These are phyloP conservation scores for Cladophialophora carrionii DNA, from an alignment of 2,329 filamentous ascomycete species.

Conservation along the genomic window DNA sequence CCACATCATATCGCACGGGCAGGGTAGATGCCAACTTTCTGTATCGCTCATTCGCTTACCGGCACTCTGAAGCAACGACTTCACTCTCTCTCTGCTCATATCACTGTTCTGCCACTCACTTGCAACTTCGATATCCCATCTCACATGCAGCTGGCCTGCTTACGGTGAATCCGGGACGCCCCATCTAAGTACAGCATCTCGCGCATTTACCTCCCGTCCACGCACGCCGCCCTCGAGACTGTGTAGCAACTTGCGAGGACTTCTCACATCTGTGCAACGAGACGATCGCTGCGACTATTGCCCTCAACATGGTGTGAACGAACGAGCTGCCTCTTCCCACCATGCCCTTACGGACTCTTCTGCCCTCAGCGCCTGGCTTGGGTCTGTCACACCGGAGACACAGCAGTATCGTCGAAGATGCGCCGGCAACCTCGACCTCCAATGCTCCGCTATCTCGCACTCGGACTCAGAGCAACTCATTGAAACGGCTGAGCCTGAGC, in stretches of 20 bases:
- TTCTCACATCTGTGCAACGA: constrained; percentile 6
- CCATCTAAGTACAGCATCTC: constrained; percentile 18
- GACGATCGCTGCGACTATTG: constrained; percentile 12
- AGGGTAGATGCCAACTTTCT: constrained; percentile 11
- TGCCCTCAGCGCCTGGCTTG: constrained; percentile 25
- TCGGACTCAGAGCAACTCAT: constrained; percentile 31
- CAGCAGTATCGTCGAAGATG: constrained; percentile 30
- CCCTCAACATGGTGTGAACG: constrained; percentile 27
- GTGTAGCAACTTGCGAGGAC: not conserved
- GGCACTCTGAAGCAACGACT: constrained; percentile 9
- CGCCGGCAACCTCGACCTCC: constrained; percentile 9
- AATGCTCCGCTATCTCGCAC: constrained; percentile 1
- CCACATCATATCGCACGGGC: not conserved
- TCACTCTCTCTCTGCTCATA: not conserved
- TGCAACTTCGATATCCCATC: not conserved
- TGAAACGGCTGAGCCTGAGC: constrained; percentile 35
- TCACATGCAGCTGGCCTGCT: constrained; percentile 30
- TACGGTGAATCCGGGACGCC: constrained; percentile 24
- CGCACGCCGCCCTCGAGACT: constrained; percentile 10
- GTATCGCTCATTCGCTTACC: constrained; percentile 17
- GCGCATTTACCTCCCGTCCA: constrained; percentile 8
- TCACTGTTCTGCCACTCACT: constrained; percentile 6
- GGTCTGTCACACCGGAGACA: constrained; percentile 28
- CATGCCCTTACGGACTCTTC: constrained; percentile 32
- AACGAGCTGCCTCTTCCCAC: not conserved